phyloP scores from a whole-genome alignment of 2,329 filamentous ascomycete species.

The Ceratocystis diversiconidia region DNA sequence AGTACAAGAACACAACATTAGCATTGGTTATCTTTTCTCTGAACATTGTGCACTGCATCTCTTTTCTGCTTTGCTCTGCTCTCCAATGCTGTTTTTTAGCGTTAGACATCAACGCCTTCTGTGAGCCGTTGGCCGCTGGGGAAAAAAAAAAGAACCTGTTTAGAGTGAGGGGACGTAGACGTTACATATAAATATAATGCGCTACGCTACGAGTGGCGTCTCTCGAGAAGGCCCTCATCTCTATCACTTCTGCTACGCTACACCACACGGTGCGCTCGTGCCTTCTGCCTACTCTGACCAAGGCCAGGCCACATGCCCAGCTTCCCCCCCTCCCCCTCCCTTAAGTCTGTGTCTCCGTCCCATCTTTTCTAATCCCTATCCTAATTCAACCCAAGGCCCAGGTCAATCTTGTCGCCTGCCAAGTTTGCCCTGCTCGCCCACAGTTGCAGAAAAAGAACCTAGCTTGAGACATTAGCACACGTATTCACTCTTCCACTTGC shows the following conservation, averaged over 20 bases:
- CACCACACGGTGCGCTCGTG: neutral
- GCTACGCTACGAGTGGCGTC: neutral
- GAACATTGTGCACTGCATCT: neutral
- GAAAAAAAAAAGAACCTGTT: too few species aligned
- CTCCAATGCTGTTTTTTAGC: neutral
- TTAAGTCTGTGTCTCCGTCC: neutral
- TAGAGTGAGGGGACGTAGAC: neutral
- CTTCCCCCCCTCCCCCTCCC: neutral
- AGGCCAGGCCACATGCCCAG: neutral
- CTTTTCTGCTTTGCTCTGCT: neutral
- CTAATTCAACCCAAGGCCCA: neutral
- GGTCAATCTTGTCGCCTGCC: neutral
- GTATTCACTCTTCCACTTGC: neutral
- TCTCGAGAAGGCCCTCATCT: neutral
- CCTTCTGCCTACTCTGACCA: neutral
- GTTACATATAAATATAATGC: neutral
- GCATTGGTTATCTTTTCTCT: neutral
- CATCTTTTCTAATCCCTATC: neutral
- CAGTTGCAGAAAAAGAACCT: neutral
- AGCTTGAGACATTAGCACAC: neutral
- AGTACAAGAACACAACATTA: neutral
- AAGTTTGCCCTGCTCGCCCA: constrained; percentile 1
- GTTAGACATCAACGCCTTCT: neutral
- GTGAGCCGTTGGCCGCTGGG: neutral
- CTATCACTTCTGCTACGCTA: neutral